These are phyloP conservation scores for Camptophora hylomeconis DNA, from an alignment of 2,329 filamentous ascomycete genomes.

Conservation along the genomic window DNA sequence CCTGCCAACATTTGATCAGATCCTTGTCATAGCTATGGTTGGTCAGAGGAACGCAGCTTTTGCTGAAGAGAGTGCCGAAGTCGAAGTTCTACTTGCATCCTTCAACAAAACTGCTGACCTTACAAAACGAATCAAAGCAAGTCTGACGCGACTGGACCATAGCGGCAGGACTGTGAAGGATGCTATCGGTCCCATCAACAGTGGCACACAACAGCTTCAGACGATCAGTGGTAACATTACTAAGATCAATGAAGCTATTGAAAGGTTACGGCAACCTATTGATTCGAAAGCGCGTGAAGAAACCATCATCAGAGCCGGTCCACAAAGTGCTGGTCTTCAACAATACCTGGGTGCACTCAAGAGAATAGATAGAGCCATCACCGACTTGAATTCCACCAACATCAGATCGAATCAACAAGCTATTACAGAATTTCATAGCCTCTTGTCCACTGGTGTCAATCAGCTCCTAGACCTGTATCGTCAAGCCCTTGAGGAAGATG, in stretches of 20 bases:
- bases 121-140: constrained; percentile 91
- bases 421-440: constrained; percentile 61
- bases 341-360: constrained; percentile 85
- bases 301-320: constrained; percentile 76
- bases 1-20: no score
- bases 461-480: constrained; percentile 79
- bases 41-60: constrained; percentile 43
- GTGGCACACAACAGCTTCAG: constrained; percentile 81
- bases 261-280: constrained; percentile 75
- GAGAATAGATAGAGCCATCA: constrained; percentile 71
- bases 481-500: constrained; percentile 63
- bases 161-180: constrained; percentile 85
- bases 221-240: constrained; percentile 84
- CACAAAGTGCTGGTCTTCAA: constrained; percentile 65
- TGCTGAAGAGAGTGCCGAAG: constrained; percentile 55
- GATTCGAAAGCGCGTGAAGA: constrained; percentile 89
- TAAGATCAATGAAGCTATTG: constrained; percentile 71
- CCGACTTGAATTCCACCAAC: constrained; percentile 79
- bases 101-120: constrained; percentile 87
- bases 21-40: no score
- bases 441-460: constrained; percentile 66
- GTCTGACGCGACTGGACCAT: constrained; percentile 67
- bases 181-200: constrained; percentile 82
- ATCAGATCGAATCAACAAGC: constrained; percentile 84
- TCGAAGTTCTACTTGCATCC: constrained; percentile 52